Conservation (phyloP, 2,329 filamentous ascomycete genomes). For the Mariannaea elegans region DNA sequence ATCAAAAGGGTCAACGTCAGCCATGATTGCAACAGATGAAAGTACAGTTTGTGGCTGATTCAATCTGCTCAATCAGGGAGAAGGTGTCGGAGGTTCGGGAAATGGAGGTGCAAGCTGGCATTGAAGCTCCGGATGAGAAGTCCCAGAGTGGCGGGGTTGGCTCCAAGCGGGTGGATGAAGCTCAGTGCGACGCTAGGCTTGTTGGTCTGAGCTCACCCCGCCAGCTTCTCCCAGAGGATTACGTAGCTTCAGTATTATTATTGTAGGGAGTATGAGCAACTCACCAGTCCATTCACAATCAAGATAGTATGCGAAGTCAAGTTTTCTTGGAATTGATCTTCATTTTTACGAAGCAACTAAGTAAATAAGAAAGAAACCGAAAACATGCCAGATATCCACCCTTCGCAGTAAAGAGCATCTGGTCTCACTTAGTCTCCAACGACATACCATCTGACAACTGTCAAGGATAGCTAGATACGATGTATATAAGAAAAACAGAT, state of each 20-base stretch:
- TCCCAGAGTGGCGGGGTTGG: slow-evolving; percentile 35
- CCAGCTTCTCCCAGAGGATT: not conserved
- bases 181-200: slow-evolving; percentile 25
- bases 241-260: not conserved
- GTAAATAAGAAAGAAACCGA: slow-evolving; percentile 12
- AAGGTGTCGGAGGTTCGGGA: not conserved
- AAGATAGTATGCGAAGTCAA: not conserved
- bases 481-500: not conserved
- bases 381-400: slow-evolving; percentile 21
- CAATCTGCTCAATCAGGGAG: not conserved
- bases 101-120: slow-evolving; percentile 26
- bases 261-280: too few species aligned
- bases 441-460: not conserved
- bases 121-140: slow-evolving; percentile 25
- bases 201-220: slow-evolving; percentile 22
- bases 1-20: slow-evolving; percentile 73
- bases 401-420: slow-evolving; percentile 21
- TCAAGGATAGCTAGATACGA: slow-evolving; percentile 4
- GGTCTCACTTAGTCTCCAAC: slow-evolving; percentile 15
- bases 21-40: slow-evolving; percentile 46
- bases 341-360: not conserved
- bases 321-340: not conserved
- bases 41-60: not conserved
- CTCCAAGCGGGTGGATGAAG: slow-evolving; percentile 21
- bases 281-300: not conserved